Percentiles rank a stretch among this genome's conserved stretches.
These are phyloP conservation scores for Claviceps cyperi DNA, from an alignment of 2,329 filamentous ascomycete genomes.

Conservation along the genomic window DNA sequence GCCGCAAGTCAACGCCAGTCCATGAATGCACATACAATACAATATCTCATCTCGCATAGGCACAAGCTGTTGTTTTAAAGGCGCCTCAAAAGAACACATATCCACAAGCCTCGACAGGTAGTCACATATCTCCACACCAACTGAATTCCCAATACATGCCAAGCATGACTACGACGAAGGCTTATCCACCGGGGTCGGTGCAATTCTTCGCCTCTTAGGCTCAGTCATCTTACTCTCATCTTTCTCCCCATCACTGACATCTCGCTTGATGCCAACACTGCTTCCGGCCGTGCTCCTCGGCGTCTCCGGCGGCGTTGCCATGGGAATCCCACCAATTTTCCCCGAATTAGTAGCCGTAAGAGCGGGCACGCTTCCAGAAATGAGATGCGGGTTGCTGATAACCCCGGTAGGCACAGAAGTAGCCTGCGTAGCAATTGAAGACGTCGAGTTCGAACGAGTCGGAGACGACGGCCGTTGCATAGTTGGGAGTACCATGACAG, in stretches of 20 bases:
- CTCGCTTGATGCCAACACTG: constrained; percentile 36
- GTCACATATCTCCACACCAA: not conserved
- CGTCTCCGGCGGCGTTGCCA: constrained; percentile 84
- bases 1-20: constrained; percentile 13
- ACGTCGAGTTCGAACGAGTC: constrained; percentile 71
- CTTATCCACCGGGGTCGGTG: constrained; percentile 43
- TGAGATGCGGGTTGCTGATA: constrained; percentile 65
- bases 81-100: not conserved
- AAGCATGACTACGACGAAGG: not conserved
- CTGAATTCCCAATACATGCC: not conserved
- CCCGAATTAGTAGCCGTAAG: constrained; percentile 61
- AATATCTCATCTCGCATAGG: constrained; percentile 3
- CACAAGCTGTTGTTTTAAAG: not conserved
- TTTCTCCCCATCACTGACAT: constrained; percentile 40
- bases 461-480: constrained; percentile 61
- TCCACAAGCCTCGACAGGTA: not conserved
- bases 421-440: constrained; percentile 58
- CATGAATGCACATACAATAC: constrained; percentile 12
- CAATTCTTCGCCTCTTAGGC: constrained; percentile 56
- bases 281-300: constrained; percentile 34
- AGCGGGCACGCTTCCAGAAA: constrained; percentile 61
- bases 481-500: constrained; percentile 39
- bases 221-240: constrained; percentile 30
- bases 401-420: constrained; percentile 35
- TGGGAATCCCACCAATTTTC: constrained; percentile 48